Evolutionary conservation across 2,329 filamentous ascomycete genomes (phyloP), one percentile per base, ranked within the genome.

Genomic region (Talaromyces verruculosus): DNA sequence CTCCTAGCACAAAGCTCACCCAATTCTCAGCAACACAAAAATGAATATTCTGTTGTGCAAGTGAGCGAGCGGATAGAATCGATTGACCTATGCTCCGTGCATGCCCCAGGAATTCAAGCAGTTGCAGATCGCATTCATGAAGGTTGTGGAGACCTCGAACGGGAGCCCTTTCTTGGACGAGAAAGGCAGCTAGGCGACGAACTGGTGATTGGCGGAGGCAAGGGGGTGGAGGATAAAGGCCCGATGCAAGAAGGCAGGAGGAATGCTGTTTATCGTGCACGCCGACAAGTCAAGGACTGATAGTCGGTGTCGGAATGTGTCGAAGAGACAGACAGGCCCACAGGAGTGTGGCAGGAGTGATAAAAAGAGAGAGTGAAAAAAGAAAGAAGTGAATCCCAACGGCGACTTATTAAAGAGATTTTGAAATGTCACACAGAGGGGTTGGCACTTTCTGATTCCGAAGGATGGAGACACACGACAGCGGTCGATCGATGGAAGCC

Each of bases 31-130:
- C 47, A 41, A 35, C 15, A 25, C 53, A 11, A 25, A n/a, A 59
- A 59, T 17, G 51, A 39, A 30, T 33, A 57, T 45, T 55, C 49
- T 39, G 61, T 43, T 39, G 47, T 53, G 55, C 63, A 62, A 66
- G 61, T 66, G 60, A 62, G 59, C 41, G 64, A 65, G 53, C 22
- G 28, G 53, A 63, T 69, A 71, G 69, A 66, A 68, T 63, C 70
- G 67, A 71, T 74, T 74, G 39, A 68, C 76, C 75, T 76, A 76
- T 74, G 72, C 76, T 78, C 76, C 75, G 77, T 78, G 76, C 77
- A 78, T 78, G 74, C 76, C 75, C 74, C 73, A 76, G 73, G 72
- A 77, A 78, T 73, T 72, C 75, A 73, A 71, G 74, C 75, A 70
- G 68, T 69, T 71, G 75, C 72, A 73, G 73, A 75, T 77, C 72